phyloP scores from a whole-genome alignment of 1,284 basidiomycete genomes.

The Cyathus pygmaeus region DNA sequence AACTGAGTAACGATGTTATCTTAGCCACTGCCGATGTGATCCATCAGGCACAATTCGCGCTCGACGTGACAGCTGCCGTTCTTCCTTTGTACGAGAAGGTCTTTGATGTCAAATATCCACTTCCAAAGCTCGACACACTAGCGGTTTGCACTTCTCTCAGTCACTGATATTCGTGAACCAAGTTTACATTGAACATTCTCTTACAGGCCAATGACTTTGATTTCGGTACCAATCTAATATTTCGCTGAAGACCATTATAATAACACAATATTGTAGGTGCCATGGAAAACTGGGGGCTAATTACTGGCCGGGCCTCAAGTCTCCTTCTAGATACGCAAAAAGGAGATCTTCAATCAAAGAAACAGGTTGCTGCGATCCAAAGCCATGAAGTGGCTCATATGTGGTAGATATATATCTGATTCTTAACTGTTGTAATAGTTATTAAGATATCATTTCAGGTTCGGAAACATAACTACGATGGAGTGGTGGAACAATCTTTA shows the following conservation, averaged over 20 bases:
- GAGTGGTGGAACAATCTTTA: constrained; percentile 94
- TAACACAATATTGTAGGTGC: constrained; percentile 65
- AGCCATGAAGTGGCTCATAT: constrained; percentile 88
- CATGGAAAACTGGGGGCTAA: constrained; percentile 97
- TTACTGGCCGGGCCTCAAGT: constrained; percentile 88
- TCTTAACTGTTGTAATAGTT: constrained; percentile 3
- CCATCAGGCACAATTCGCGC: constrained; percentile 82
- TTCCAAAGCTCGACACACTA: constrained; percentile 93
- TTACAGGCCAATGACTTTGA: constrained; percentile 85
- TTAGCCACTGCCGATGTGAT: constrained; percentile 89
- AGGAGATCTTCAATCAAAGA: constrained; percentile 81
- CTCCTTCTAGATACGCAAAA: constrained; percentile 87
- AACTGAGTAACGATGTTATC: not conserved
- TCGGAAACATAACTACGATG: constrained; percentile 93
- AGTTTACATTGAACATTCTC: constrained; percentile 1
- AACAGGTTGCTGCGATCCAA: constrained; percentile 82
- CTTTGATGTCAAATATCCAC: constrained; percentile 90
- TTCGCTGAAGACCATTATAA: not conserved
- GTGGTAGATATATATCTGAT: constrained; percentile 65
- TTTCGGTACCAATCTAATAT: constrained; percentile 57
- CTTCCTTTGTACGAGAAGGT: constrained; percentile 94
- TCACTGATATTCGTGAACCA: constrained; percentile 1
- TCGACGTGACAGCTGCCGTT: constrained; percentile 90
- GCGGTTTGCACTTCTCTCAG: constrained; percentile 58
- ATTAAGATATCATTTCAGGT: constrained; percentile 55